A percentile compares a stretch with the other conserved stretches of the same genome.
Conservation (phyloP, 768 basidiomycete species). For the Psilocybe cyanescens region DNA sequence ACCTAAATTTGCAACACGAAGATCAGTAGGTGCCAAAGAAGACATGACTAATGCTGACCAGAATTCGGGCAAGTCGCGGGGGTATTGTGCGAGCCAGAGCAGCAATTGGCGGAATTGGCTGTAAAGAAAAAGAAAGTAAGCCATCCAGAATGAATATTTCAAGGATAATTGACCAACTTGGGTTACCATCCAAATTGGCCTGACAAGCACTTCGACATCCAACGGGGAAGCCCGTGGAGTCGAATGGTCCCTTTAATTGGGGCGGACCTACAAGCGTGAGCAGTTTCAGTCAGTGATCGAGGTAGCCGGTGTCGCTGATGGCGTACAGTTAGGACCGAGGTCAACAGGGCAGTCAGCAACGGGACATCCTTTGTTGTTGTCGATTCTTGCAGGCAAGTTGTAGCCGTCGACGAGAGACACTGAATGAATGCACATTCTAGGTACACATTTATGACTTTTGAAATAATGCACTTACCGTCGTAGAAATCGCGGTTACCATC, state of each 20-base stretch:
- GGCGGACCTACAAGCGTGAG: conserved; percentile 44
- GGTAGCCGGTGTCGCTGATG: neutral
- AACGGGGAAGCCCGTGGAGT: conserved; percentile 55
- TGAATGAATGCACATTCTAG: conserved; percentile 21
- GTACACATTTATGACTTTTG: neutral
- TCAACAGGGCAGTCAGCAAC: conserved; percentile 66
- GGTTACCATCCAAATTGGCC: conserved; percentile 46
- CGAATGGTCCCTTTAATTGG: conserved; percentile 54
- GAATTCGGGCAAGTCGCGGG: conserved; percentile 58
- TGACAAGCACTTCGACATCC: conserved; percentile 67
- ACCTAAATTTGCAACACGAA: conserved; percentile 36
- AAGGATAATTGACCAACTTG: conserved; percentile 25
- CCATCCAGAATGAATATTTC: neutral
- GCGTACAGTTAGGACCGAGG: conserved; percentile 49
- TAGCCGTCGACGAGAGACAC: conserved; percentile 71
- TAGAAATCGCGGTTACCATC: conserved; percentile 55
- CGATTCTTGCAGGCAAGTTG: conserved; percentile 63
- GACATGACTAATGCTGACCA: conserved; percentile 20
- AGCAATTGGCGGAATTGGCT: conserved; percentile 67
- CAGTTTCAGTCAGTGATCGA: neutral
- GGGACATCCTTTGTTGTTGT: conserved; percentile 57
- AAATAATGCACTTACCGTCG: conserved; percentile 46
- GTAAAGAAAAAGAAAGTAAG: neutral
- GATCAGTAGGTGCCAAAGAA: neutral
- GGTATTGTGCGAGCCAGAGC: conserved; percentile 55